Percentiles rank a stretch among this genome's conserved stretches.
Conservation (phyloP, 2,329 filamentous ascomycete genomes). For the Colletotrichum tropicale region DNA sequence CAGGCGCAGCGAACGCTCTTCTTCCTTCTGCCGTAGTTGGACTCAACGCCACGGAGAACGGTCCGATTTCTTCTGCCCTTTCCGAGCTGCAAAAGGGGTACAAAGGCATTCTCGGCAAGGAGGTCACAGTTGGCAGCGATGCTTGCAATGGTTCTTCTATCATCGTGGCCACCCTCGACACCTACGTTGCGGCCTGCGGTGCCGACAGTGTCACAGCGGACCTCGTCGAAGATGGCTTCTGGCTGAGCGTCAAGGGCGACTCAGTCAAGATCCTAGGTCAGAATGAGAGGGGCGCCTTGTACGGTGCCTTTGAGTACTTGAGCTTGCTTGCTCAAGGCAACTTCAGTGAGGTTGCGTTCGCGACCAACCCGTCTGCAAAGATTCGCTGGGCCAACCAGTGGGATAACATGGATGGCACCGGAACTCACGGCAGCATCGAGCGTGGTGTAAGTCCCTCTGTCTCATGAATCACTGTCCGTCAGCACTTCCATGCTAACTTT, state of each 20-base stretch:
- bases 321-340: conserved; percentile 67
- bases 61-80: conserved; percentile 64
- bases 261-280: conserved; percentile 64
- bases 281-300: conserved; percentile 71
- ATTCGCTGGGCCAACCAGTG: conserved; percentile 77
- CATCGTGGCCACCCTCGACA: conserved; percentile 25
- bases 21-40: conserved; percentile 57
- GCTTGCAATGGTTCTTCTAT: conserved; percentile 13
- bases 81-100: conserved; percentile 64
- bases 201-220: conserved; percentile 40
- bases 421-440: conserved; percentile 59
- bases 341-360: conserved; percentile 40
- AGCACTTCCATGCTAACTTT: not conserved
- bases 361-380: conserved; percentile 61
- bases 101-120: conserved; percentile 57
- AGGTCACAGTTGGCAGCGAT: conserved; percentile 34
- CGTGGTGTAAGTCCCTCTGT: conserved; percentile 45
- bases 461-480: not conserved
- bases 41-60: conserved; percentile 56
- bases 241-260: conserved; percentile 53
- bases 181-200: conserved; percentile 37
- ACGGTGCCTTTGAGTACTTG: conserved; percentile 73
- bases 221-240: conserved; percentile 65
- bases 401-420: conserved; percentile 66
- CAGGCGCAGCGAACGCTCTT: conserved; percentile 38